These are phyloP conservation scores for Cladorrhinum sp. DNA, from an alignment of 2,329 filamentous ascomycete species.

Conservation along the genomic window DNA sequence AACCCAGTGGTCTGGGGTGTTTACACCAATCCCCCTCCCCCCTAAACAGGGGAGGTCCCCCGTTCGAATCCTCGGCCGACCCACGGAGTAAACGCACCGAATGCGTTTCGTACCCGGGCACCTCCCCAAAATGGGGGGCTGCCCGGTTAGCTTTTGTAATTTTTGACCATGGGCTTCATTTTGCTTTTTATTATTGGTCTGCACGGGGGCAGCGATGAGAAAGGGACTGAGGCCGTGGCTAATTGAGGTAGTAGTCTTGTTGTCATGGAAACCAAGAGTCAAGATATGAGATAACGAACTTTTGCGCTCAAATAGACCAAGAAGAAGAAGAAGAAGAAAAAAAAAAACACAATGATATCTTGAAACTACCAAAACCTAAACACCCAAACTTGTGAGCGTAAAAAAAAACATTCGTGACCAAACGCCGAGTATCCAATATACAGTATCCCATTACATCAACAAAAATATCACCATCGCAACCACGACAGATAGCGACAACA, in stretches of 20 bases:
- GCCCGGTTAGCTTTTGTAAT: neutral
- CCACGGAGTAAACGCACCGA: neutral
- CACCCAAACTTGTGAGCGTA: too few species aligned
- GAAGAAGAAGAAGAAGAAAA: too few species aligned
- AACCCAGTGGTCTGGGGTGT: neutral
- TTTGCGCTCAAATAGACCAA: too few species aligned
- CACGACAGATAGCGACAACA: constrained; percentile 12
- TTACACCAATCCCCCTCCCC: neutral
- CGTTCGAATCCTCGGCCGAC: neutral
- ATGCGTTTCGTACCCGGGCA: neutral
- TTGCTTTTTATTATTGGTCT: too few species aligned
- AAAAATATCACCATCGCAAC: constrained; percentile 9
- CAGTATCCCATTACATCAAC: neutral
- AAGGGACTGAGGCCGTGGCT: too few species aligned
- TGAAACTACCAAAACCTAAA: too few species aligned
- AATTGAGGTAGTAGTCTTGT: too few species aligned
- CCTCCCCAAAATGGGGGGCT: too few species aligned
- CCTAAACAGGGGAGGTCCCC: neutral
- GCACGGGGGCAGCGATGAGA: too few species aligned
- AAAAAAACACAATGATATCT: too few species aligned
- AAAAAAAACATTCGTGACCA: neutral
- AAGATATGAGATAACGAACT: too few species aligned
- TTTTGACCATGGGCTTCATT: neutral
- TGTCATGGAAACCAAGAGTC: too few species aligned
- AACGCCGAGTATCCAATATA: neutral